Base-by-base conservation (phyloP, 1,284 basidiomycete species). In the Ceratobasidium theobromae region DNA sequence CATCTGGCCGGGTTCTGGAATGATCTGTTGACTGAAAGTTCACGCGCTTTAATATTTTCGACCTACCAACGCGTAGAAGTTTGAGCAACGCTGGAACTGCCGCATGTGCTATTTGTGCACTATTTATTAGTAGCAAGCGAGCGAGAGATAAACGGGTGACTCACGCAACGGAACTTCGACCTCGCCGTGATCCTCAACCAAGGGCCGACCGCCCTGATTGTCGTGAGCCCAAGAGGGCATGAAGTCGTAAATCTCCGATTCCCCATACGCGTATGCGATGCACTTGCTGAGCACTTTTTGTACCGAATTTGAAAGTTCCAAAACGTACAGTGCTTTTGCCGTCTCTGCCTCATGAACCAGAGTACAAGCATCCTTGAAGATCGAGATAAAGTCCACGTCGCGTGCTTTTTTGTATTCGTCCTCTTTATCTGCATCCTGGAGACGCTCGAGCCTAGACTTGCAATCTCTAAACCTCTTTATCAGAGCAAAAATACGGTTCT, bases 141-240 rank as follows among this genome's bases (percentile, higher is more conserved):
- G 21, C 4, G 18, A 53, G 6, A 53, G 18, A 28, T 5, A 35
- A 35, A 33, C 11, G 12, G 11, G 6, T 32, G 30, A 38, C 52
- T 35, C 52, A 53, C 52, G 52, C n/a, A 53, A 18, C 30, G 52
- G 16, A n/a, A 30, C 16, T 8, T 4, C 18, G n/a, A 14, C 40
- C 38, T 58, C 55, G 27, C 28, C 21, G 21, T 30, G 25, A 48
- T 58, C 55, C 11, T 28, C 23, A 28, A 58, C 25, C 30, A 58
- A 16, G 21, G 43, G 43, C 4, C 21, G 21, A 12, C 30, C 45
- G 43, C n/a, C 25, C 12, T 14, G 41, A 25, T 45, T n/a, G 43
- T 58, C 28, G 30, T 58, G 55, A 21, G 55, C 55, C 43, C 55
- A 58, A 32, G 55, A 58, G 8, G 43, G 43, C 6, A 58, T 16